Percentiles rank a stretch among this genome's conserved stretches.
These are phyloP conservation scores for Drechslera avenae DNA, from an alignment of 2,329 filamentous ascomycete genomes.

Conservation along the genomic window DNA sequence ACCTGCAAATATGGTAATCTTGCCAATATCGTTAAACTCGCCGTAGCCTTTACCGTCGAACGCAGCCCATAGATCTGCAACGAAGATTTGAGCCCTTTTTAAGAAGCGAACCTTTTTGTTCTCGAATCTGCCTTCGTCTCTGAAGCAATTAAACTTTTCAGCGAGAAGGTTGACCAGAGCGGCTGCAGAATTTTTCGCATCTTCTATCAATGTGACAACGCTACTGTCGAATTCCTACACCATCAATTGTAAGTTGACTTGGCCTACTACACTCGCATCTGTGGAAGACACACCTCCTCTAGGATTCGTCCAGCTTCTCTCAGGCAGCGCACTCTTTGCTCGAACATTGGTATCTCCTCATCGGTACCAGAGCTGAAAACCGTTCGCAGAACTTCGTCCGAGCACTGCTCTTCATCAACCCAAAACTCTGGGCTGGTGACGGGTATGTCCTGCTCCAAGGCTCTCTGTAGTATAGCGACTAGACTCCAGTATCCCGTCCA, in stretches of 20 bases:
- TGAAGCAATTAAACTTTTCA: slow-evolving; percentile 81
- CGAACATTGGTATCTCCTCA: slow-evolving; percentile 83
- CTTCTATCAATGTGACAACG: slow-evolving; percentile 73
- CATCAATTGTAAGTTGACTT: slow-evolving; percentile 17
- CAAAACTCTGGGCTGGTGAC: slow-evolving; percentile 90
- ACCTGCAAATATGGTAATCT: slow-evolving; percentile 95
- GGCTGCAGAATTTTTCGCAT: slow-evolving; percentile 79
- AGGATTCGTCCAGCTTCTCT: slow-evolving; percentile 82
- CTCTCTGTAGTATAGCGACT: slow-evolving; percentile 83
- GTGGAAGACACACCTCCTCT: slow-evolving; percentile 55
- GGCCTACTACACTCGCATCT: background rate
- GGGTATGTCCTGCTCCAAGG: slow-evolving; percentile 85
- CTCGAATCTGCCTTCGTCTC: slow-evolving; percentile 78
- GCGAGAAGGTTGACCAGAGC: slow-evolving; percentile 84
- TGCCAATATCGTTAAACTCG: slow-evolving; percentile 85
- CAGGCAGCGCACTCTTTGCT: slow-evolving; percentile 77
- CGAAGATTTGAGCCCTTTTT: slow-evolving; percentile 94
- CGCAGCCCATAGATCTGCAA: slow-evolving; percentile 95
- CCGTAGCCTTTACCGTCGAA: slow-evolving; percentile 83
- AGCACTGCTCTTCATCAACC: slow-evolving; percentile 76
- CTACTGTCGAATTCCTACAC: slow-evolving; percentile 74
- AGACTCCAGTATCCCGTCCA: slow-evolving; percentile 98
- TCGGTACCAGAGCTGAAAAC: slow-evolving; percentile 87
- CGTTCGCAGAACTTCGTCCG: slow-evolving; percentile 71
- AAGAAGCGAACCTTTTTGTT: slow-evolving; percentile 78